Evolutionary conservation across 257 asterid species (phyloP).

Genomic region (Ilex asprella): DNA sequence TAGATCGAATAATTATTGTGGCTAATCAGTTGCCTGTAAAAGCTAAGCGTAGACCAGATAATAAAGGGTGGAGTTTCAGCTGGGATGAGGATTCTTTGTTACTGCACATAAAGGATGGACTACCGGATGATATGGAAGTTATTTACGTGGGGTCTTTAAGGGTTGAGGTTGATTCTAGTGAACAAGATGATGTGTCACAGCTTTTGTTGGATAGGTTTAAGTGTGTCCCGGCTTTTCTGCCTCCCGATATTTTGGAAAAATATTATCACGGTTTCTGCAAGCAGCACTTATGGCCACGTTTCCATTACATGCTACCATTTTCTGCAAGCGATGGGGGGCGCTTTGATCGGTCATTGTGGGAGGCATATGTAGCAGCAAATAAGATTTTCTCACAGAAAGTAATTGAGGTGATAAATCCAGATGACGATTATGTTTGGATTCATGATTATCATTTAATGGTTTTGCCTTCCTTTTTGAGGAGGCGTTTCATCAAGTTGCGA

Average conservation of each 20-base stretch:
- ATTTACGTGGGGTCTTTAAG: constrained; percentile 43
- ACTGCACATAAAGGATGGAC: constrained; percentile 43
- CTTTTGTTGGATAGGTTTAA: constrained; percentile 41
- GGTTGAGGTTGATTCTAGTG: constrained; percentile 40
- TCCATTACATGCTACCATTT: constrained; percentile 49
- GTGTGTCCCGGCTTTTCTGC: constrained; percentile 50
- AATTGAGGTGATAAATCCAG: constrained; percentile 53
- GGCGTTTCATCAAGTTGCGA: constrained; percentile 38
- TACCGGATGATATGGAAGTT: constrained; percentile 47
- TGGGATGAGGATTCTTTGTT: constrained; percentile 51
- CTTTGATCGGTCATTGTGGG: constrained; percentile 49
- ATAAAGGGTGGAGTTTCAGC: constrained; percentile 44
- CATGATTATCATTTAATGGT: constrained; percentile 56
- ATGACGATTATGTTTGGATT: constrained; percentile 49
- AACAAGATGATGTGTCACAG: constrained; percentile 53
- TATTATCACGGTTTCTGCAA: constrained; percentile 53
- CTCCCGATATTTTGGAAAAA: constrained; percentile 33
- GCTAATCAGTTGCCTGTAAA: constrained; percentile 50
- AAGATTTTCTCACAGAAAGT: constrained; percentile 47
- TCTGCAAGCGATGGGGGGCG: constrained; percentile 49
- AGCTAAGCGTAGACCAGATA: constrained; percentile 40
- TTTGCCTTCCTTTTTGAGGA: constrained; percentile 41
- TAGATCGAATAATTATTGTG: constrained; percentile 40
- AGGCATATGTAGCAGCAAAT: constrained; percentile 49
- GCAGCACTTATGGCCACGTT: constrained; percentile 47